phyloP scores from a whole-genome alignment of 164 flowering plant species.

The Hamamelis virginiana region DNA sequence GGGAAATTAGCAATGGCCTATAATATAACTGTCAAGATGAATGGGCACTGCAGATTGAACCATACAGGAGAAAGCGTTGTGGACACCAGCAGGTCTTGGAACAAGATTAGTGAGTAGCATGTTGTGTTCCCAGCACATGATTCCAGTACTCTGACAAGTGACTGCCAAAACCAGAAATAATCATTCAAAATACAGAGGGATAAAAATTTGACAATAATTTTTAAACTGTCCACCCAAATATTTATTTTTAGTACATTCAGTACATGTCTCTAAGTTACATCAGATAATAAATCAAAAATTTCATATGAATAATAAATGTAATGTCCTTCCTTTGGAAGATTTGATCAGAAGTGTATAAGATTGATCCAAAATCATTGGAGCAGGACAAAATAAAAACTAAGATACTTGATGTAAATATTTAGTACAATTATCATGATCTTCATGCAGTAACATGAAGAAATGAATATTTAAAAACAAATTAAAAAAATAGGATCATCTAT shows the following conservation, averaged over 20 bases:
- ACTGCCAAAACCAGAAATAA: conserved; percentile 49
- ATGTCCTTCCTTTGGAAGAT: not conserved
- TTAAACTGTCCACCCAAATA: not conserved
- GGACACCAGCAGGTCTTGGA: conserved; percentile 95
- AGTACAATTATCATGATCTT: not conserved
- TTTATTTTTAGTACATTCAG: not conserved
- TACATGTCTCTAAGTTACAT: not conserved
- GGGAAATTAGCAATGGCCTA: conserved; percentile 2
- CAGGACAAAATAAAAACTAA: not conserved
- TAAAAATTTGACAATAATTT: not conserved
- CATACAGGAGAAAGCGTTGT: conserved; percentile 92
- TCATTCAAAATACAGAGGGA: conserved; percentile 1
- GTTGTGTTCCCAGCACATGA: conserved; percentile 59
- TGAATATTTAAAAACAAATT: no score
- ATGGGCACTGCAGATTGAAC: conserved; percentile 20
- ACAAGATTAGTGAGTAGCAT: conserved; percentile 80
- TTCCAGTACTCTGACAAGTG: conserved; percentile 76
- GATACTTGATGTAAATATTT: not conserved
- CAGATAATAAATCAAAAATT: not conserved
- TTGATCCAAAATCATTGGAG: not conserved
- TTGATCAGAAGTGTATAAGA: no score
- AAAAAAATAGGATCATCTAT: no score
- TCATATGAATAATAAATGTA: not conserved
- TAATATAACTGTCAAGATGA: not conserved
- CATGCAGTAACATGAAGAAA: not conserved